Base-by-base conservation (phyloP, 768 basidiomycete genomes). In the Guyanaporus albipodus region DNA sequence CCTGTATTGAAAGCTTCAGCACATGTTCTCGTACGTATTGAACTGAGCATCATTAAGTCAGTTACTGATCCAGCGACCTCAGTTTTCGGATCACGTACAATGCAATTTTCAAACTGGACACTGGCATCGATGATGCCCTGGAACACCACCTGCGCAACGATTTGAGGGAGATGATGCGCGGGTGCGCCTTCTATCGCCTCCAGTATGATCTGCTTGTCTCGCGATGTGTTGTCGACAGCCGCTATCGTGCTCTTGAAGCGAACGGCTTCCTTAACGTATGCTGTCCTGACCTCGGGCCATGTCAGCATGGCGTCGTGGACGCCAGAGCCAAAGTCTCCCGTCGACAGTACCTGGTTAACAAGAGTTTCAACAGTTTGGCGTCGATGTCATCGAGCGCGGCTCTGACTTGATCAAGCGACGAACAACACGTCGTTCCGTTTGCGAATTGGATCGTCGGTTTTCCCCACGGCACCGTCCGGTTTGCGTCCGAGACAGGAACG, bases 341-440 rank as follows among this genome's bases (percentile, higher is more conserved):
- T 18, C 5, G 43, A n/a, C 8, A 15, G 17, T 44, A 57, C 60
- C 53, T 62, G 17, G 33, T 40, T 11, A 56, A 53, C 40, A 62
- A n/a, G 27, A 63, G 41, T 22, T 49, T 46, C 37, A 63, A 18
- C 4, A 63, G 17, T 26, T 58, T 44, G 2, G 48, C 48, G 26
- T 62, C 58, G 18, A 62, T 44, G 5, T 37, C 34, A 18, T 63
- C 34, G 14, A 62, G 46, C 8, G 53, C 51, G 8, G 6, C 7
- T 26, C 48, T 53, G 17, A 63, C 52, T 32, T 58, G 42, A 19
- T 54, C 46, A n/a, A 62, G 45, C 4, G 58, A 63, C 8, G 58
- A 49, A 32, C 61, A 63, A 17, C 58, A 62, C 11, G 52, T 62
- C 5, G 61, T 58, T 24, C 61, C 58, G 22, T 60, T 55, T 22